Evolutionary conservation across 805 yeast genomes (phyloP).

Genomic region (Yamadazyma endophytica): DNA sequence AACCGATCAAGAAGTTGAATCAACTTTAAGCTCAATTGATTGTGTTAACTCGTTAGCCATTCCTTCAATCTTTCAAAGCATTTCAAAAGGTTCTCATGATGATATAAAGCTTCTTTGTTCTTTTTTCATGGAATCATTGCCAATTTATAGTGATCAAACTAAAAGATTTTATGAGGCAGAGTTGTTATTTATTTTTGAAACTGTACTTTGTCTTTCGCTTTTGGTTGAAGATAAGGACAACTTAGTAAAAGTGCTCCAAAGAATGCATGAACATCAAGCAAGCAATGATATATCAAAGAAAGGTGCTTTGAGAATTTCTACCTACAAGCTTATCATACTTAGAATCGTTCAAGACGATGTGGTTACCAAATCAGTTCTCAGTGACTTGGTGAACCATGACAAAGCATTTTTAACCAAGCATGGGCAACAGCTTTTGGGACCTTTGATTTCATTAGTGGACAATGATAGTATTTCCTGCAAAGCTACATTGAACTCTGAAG

Average conservation of each 20-base stretch:
- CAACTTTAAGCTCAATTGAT: conserved; percentile 76
- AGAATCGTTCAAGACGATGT: conserved; percentile 26
- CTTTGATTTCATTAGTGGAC: conserved; percentile 47
- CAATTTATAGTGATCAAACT: conserved; percentile 21
- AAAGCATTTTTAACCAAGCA: conserved; percentile 42
- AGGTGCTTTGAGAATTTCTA: conserved; percentile 39
- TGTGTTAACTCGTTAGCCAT: conserved; percentile 73
- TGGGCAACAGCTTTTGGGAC: conserved; percentile 42
- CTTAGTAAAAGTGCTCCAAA: conserved; percentile 13
- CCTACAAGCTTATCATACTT: conserved; percentile 48
- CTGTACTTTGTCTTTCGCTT: conserved; percentile 31
- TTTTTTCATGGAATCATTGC: conserved; percentile 24
- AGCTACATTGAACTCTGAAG: conserved; percentile 29
- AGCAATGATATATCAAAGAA: conserved; percentile 22
- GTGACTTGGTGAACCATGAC: conserved; percentile 17
- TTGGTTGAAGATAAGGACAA: conserved; percentile 22
- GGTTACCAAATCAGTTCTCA: conserved; percentile 4
- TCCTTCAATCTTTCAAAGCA: conserved; percentile 48
- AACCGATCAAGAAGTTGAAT: conserved; percentile 85
- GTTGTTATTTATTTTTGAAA: conserved; percentile 46
- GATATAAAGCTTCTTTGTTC: conserved; percentile 31
- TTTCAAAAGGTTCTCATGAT: conserved; percentile 32
- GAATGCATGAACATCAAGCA: conserved; percentile 6
- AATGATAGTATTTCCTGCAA: conserved; percentile 42
- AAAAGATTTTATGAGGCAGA: conserved; percentile 45